Conservation (phyloP, 257 asterid species). For the Nicotiana knightiana region DNA sequence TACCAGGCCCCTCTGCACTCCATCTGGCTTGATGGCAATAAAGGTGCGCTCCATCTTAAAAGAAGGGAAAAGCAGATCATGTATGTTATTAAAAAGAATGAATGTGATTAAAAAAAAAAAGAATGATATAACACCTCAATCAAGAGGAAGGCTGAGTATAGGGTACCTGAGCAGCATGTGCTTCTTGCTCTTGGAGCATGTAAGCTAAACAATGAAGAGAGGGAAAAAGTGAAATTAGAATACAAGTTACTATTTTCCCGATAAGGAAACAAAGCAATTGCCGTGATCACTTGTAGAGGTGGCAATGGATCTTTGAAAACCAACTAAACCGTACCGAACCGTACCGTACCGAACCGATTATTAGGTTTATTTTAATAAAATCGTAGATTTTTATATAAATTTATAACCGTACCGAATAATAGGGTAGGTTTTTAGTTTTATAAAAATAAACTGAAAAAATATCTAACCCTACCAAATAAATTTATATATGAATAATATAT, state of each 20-base stretch:
- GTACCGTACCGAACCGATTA: no score
- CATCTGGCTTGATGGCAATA: conserved; percentile 99
- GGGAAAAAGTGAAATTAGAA: background rate
- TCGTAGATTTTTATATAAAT: no score
- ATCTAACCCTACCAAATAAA: no score
- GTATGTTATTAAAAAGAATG: conserved; percentile 18
- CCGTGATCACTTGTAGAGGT: background rate
- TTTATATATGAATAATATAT: no score
- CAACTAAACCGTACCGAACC: no score
- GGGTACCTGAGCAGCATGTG: conserved; percentile 80
- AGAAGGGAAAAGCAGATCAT: conserved; percentile 1
- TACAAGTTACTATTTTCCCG: background rate
- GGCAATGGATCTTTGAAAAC: no score
- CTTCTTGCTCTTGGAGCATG: conserved; percentile 91
- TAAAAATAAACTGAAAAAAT: no score
- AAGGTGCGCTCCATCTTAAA: conserved; percentile 83
- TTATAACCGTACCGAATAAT: no score
- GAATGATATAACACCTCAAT: conserved; percentile 6
- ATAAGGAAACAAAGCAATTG: background rate
- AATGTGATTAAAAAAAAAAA: background rate
- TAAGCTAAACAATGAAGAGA: conserved; percentile 42
- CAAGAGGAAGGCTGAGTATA: background rate
- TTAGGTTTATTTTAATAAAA: no score
- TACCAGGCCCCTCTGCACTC: conserved; percentile 99
- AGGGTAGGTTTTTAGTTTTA: no score